Percentiles rank a stretch among this genome's conserved stretches.
These are phyloP conservation scores for Ogataea nonfermentans DNA, from an alignment of 805 yeast genomes.

Conservation along the genomic window DNA sequence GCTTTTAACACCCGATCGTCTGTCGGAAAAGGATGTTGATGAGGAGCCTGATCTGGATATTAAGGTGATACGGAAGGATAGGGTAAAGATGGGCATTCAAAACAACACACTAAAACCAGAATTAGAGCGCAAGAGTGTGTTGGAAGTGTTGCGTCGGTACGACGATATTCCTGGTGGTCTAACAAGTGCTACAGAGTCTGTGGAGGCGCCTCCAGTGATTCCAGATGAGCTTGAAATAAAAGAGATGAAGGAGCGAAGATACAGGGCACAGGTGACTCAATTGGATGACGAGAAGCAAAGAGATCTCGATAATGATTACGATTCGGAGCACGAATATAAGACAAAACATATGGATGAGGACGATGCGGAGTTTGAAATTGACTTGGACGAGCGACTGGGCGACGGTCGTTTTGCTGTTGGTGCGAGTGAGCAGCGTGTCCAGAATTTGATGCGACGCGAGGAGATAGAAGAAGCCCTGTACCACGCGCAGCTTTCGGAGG, in stretches of 20 bases:
- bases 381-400: constrained; percentile 22
- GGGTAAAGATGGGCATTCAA: constrained; percentile 1
- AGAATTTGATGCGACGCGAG: constrained; percentile 25
- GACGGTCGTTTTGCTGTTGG: constrained; percentile 33
- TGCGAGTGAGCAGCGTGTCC: constrained; percentile 27
- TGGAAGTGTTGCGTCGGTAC: constrained; percentile 7
- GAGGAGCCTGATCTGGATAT: constrained; percentile 3
- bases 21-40: constrained; percentile 2
- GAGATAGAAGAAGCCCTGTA: constrained; percentile 37
- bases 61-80: constrained; percentile 2
- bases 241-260: constrained; percentile 25
- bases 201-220: constrained; percentile 12
- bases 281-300: constrained; percentile 18
- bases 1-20: not conserved
- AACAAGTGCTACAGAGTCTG: not conserved
- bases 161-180: not conserved
- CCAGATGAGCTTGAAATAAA: constrained; percentile 19
- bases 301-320: constrained; percentile 23
- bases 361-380: constrained; percentile 20
- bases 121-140: constrained; percentile 2
- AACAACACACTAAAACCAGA: not conserved
- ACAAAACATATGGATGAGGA: constrained; percentile 9
- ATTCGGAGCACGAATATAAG: constrained; percentile 18
- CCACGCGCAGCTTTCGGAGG: constrained; percentile 27
- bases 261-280: constrained; percentile 12